Conservation (phyloP, 768 basidiomycete genomes). For the Gelatoporia subvermispora region DNA sequence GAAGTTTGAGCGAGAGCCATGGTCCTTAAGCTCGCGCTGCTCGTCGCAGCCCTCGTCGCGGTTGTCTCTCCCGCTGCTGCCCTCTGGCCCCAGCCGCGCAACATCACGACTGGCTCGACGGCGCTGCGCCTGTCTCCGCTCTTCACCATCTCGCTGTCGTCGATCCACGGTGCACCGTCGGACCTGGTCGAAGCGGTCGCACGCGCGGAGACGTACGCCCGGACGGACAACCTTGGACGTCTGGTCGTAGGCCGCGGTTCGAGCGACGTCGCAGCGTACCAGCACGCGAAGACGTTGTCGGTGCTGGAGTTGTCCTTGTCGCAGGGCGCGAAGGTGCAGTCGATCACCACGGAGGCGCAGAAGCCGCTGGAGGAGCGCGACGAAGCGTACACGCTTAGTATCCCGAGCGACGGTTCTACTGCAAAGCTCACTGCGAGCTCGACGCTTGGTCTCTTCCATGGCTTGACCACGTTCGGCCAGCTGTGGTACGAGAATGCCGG, state of each 20-base stretch:
- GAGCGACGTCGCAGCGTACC: constrained; percentile 35
- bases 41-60: constrained; percentile 16
- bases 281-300: constrained; percentile 36
- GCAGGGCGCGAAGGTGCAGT: constrained; percentile 22
- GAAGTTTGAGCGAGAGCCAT: constrained; percentile 2
- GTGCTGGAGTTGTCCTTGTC: constrained; percentile 41
- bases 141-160: constrained; percentile 46
- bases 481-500: constrained; percentile 54
- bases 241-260: constrained; percentile 58
- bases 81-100: constrained; percentile 34
- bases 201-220: constrained; percentile 40
- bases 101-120: constrained; percentile 23
- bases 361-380: constrained; percentile 43
- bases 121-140: constrained; percentile 35
- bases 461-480: constrained; percentile 68
- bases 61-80: constrained; percentile 15
- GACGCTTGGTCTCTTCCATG: constrained; percentile 63
- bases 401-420: constrained; percentile 49
- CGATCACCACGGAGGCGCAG: constrained; percentile 51
- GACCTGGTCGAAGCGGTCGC: constrained; percentile 57
- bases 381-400: constrained; percentile 55
- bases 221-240: constrained; percentile 51
- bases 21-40: not conserved
- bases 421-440: constrained; percentile 57
- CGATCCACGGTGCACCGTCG: constrained; percentile 37